Conservation (phyloP, 2,329 filamentous ascomycete species). For the Ophiostoma angusticollis region DNA sequence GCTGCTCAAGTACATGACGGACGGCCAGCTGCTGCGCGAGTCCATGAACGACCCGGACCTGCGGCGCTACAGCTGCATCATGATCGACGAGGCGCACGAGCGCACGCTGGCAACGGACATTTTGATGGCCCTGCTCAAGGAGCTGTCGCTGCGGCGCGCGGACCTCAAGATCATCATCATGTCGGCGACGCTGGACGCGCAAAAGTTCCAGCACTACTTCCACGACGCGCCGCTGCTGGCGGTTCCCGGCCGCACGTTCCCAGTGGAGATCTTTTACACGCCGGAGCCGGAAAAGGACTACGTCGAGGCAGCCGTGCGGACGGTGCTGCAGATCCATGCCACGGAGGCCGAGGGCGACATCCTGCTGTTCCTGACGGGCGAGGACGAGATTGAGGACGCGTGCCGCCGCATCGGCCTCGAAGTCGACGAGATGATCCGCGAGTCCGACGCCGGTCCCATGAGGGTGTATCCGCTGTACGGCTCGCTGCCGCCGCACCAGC, state of each 20-base stretch:
- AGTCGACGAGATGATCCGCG: conserved; percentile 78
- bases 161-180: conserved; percentile 99
- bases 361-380: conserved; percentile 86
- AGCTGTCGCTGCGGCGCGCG: conserved; percentile 65
- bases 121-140: conserved; percentile 90
- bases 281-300: conserved; percentile 94
- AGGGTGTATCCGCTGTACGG: conserved; percentile 90
- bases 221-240: conserved; percentile 85
- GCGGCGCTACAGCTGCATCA: conserved; percentile 89
- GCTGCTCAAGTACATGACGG: conserved; percentile 98
- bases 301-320: conserved; percentile 86
- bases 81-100: conserved; percentile 97
- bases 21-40: conserved; percentile 94
- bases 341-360: conserved; percentile 88
- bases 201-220: conserved; percentile 98
- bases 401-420: conserved; percentile 85
- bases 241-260: conserved; percentile 87
- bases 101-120: conserved; percentile 95
- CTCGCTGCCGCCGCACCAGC: conserved; percentile 79
- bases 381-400: conserved; percentile 97
- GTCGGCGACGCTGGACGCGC: conserved; percentile 91
- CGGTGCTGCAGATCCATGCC: conserved; percentile 92
- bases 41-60: conserved; percentile 93
- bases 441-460: conserved; percentile 82
- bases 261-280: conserved; percentile 97